A percentile compares a stretch with the other conserved stretches of the same genome.
Evolutionary conservation across 2,329 filamentous ascomycete genomes (phyloP).

Genomic region (Penicillium sp.): DNA sequence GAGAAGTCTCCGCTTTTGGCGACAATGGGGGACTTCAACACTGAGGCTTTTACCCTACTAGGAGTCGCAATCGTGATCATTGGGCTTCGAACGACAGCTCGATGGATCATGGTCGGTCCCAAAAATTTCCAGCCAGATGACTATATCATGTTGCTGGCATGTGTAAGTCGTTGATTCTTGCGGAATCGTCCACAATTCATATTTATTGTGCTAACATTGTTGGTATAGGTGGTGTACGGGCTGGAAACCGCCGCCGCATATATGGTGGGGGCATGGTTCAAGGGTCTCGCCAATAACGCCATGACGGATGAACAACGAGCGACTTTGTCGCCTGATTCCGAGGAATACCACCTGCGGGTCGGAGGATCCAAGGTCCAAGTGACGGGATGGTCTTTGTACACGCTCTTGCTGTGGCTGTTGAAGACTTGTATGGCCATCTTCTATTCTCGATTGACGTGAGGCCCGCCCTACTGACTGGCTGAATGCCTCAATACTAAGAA

Average conservation of each 20-base stretch:
- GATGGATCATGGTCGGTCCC: constrained; percentile 50
- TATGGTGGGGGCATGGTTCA: constrained; percentile 48
- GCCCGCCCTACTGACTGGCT: background rate
- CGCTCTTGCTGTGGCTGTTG: constrained; percentile 52
- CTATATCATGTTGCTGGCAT: constrained; percentile 57
- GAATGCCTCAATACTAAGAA: constrained; percentile 3
- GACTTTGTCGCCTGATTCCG: constrained; percentile 43
- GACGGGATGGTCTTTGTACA: constrained; percentile 55
- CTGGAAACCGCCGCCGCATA: constrained; percentile 52
- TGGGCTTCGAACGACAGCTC: constrained; percentile 50
- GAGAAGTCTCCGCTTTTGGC: background rate
- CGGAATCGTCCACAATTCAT: background rate
- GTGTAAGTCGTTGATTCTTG: constrained; percentile 45
- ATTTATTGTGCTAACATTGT: background rate
- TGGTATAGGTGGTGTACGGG: constrained; percentile 51
- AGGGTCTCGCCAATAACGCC: constrained; percentile 56
- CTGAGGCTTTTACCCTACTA: constrained; percentile 52
- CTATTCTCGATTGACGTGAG: constrained; percentile 54
- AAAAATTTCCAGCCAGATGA: constrained; percentile 57
- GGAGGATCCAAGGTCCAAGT: constrained; percentile 55
- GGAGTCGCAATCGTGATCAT: constrained; percentile 52
- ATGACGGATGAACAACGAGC: constrained; percentile 54
- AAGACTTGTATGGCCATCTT: constrained; percentile 58
- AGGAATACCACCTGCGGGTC: constrained; percentile 51
- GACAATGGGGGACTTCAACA: constrained; percentile 36